These are phyloP conservation scores for Solanum chacoense DNA, from an alignment of 305 asterid genomes.

Conservation along the genomic window DNA sequence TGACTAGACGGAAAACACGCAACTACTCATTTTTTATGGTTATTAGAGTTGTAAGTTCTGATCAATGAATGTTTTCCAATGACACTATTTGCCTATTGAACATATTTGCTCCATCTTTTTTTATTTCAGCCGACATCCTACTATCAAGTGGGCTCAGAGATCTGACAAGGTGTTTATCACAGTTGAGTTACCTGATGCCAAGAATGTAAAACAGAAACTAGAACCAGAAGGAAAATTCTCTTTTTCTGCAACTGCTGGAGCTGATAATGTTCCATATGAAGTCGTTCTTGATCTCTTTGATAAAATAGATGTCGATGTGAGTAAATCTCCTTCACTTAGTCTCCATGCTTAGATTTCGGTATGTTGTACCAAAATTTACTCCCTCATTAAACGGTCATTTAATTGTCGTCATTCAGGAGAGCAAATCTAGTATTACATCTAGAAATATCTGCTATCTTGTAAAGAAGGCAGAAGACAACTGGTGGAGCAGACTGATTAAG, in stretches of 20 bases:
- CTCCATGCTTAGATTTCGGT: neutral
- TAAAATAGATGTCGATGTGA: conserved; percentile 50
- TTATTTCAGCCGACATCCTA: conserved; percentile 36
- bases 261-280: conserved; percentile 33
- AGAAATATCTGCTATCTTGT: conserved; percentile 38
- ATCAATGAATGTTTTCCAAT: neutral
- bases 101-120: neutral
- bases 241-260: conserved; percentile 49
- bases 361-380: neutral
- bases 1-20: neutral
- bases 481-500: conserved; percentile 58
- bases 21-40: neutral
- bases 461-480: conserved; percentile 50
- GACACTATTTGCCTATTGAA: neutral
- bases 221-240: conserved; percentile 48
- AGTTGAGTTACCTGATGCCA: conserved; percentile 54
- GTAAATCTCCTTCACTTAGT: neutral
- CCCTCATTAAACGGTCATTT: neutral
- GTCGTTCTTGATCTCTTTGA: conserved; percentile 42
- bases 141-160: conserved; percentile 62
- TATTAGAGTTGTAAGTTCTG: neutral
- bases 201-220: conserved; percentile 45
- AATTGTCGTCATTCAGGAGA: conserved; percentile 27
- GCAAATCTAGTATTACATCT: conserved; percentile 34
- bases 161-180: conserved; percentile 40